Percentiles rank a stretch among this genome's conserved stretches.
Conservation (phyloP, 2,329 filamentous ascomycete genomes). For the Botrytis porri region DNA sequence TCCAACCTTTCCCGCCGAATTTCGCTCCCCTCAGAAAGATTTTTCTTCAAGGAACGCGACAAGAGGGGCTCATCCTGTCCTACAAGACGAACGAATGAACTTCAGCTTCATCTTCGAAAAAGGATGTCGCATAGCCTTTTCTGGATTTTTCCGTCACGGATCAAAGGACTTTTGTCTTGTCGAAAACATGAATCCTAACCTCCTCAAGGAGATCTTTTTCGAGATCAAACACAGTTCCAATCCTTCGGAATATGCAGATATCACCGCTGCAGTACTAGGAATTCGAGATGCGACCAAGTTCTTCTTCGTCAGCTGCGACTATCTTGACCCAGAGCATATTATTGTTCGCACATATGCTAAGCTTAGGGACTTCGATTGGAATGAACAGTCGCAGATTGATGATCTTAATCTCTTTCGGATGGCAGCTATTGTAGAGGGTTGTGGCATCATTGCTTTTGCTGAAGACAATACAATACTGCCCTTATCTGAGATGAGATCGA, state of each 20-base stretch:
- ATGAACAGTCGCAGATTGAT: background rate
- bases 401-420: background rate
- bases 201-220: background rate
- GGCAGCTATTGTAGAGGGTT: slow-evolving; percentile 1
- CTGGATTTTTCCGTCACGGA: background rate
- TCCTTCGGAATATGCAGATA: background rate
- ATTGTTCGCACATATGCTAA: slow-evolving; percentile 4
- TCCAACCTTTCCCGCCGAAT: background rate
- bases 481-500: background rate
- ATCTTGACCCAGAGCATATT: background rate
- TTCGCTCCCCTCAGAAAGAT: background rate
- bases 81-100: background rate
- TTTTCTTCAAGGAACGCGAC: background rate
- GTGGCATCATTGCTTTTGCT: background rate
- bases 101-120: background rate
- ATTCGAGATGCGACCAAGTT: background rate
- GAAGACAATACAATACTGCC: background rate
- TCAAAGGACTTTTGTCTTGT: slow-evolving; percentile 4
- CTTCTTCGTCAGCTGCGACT: slow-evolving; percentile 1
- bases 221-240: background rate
- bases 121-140: background rate
- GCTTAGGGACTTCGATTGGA: background rate
- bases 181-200: background rate
- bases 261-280: background rate
- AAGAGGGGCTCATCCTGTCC: background rate